Evolutionary conservation across 1,284 basidiomycete genomes (phyloP), one percentile per base, ranked within the genome.

Genomic region (Pascua guehoae): DNA sequence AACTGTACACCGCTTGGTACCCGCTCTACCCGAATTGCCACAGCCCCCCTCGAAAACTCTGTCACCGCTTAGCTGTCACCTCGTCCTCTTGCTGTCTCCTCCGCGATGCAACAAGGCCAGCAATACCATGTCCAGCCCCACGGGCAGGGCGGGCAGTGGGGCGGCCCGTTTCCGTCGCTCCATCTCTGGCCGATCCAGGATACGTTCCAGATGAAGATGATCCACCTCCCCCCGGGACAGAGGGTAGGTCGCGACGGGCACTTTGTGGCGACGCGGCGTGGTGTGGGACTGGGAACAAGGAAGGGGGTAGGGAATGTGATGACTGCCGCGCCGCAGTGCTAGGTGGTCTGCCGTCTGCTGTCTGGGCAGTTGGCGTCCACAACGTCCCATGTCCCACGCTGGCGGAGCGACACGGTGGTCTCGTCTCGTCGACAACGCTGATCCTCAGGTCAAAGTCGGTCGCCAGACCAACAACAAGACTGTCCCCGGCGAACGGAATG

Each of bases 391-490:
- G 24, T 3, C 7, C 24, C 24, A 32, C 24, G 4, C 24, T 32
- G 4, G 3, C 24, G 24, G 24, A 32, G 24, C 24, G 24, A 32
- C 24, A 7, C 24, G n/a, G n/a, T n/a, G n/a, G n/a, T 32, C 4
- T 7, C 24, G 24, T 32, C 24, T 3, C 7, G 24, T 32, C 3
- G 24, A 32, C 24, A 32, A 32, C 24, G 24, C 37, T 51, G 24
- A 61, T 40, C n/a, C 39, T 0, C 54, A 78, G 77, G 67, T 84
- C 69, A 98, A 98, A 83, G 95, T 98, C 71, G 95, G 96, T n/a
- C 82, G 94, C 56, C 95, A 99, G 79, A 98, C 94, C 24, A 98
- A 95, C 75, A 88, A 88, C 61, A 97, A 97, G 82, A 97, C 93
- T 0, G 86, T 91, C 36, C 96, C 96, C 8, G 90, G 88, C 15